phyloP scores from a whole-genome alignment of 805 yeast species.

The Yarrowia sp. region DNA sequence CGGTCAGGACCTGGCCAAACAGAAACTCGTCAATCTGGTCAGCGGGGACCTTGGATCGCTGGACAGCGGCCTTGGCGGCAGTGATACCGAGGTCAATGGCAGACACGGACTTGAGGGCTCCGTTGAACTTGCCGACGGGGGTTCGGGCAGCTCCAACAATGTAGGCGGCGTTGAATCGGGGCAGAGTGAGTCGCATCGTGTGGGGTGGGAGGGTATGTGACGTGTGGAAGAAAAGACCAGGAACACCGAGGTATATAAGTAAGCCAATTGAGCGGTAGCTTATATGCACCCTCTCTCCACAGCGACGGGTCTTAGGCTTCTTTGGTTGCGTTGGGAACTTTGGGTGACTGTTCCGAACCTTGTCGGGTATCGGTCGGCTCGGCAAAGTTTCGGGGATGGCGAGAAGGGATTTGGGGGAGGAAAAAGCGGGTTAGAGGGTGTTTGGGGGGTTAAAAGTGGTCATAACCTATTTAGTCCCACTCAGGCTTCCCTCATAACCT shows the following conservation, averaged over 20 bases:
- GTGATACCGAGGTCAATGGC: constrained; percentile 85
- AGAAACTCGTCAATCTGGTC: constrained; percentile 83
- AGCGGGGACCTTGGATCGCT: constrained; percentile 77
- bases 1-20: constrained; percentile 91
- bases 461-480: background rate
- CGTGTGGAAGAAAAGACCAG: background rate
- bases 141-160: constrained; percentile 91
- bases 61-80: constrained; percentile 86
- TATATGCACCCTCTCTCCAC: background rate
- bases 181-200: constrained; percentile 39
- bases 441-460: background rate
- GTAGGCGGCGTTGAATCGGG: constrained; percentile 58
- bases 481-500: background rate
- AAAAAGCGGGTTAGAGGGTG: background rate
- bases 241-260: constrained; percentile 26
- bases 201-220: background rate
- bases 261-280: background rate
- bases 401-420: background rate
- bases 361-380: constrained; percentile 39
- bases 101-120: constrained; percentile 69
- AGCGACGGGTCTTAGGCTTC: too few relatives aligned
- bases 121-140: constrained; percentile 93
- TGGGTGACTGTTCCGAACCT: constrained; percentile 5
- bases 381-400: constrained; percentile 25
- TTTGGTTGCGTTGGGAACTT: too few relatives aligned